These are phyloP conservation scores for Xanthoceras sorbifolium DNA, from an alignment of 345 rosid genomes.

Conservation along the genomic window DNA sequence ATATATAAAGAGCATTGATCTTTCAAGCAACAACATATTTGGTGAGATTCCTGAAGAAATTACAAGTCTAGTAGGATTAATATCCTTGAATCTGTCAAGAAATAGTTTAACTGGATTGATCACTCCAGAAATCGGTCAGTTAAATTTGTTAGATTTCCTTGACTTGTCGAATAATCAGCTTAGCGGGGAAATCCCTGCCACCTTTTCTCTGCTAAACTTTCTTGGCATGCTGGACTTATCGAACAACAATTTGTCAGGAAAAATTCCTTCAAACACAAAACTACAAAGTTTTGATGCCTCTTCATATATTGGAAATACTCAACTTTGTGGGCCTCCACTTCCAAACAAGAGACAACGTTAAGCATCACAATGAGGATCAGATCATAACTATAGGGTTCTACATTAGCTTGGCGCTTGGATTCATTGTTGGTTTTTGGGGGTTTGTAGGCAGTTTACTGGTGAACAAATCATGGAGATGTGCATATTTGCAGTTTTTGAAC, in stretches of 20 bases:
- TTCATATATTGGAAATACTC: not conserved
- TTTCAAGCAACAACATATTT: not conserved
- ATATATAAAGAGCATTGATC: not conserved
- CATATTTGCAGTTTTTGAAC: too few species aligned
- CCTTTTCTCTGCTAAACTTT: not conserved
- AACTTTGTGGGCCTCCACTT: not conserved
- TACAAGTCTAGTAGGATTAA: not conserved
- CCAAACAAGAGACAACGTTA: not conserved
- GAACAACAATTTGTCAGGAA: not conserved
- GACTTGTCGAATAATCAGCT: not conserved
- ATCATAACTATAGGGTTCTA: too few species aligned
- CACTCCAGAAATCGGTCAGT: not conserved
- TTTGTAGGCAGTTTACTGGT: too few species aligned
- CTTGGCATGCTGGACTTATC: not conserved
- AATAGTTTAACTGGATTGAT: not conserved
- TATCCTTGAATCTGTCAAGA: not conserved
- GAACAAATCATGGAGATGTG: too few species aligned
- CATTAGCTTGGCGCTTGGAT: too few species aligned
- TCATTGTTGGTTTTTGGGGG: too few species aligned
- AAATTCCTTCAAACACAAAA: not conserved
- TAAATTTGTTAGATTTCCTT: not conserved
- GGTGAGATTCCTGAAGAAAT: not conserved
- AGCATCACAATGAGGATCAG: too few species aligned
- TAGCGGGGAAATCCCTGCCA: not conserved
- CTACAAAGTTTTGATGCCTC: conserved; percentile 6